A percentile compares a stretch with the other conserved stretches of the same genome.
Evolutionary conservation across 495 filamentous ascomycete genomes (phyloP).

Genomic region (Penicillium longicatenatum): DNA sequence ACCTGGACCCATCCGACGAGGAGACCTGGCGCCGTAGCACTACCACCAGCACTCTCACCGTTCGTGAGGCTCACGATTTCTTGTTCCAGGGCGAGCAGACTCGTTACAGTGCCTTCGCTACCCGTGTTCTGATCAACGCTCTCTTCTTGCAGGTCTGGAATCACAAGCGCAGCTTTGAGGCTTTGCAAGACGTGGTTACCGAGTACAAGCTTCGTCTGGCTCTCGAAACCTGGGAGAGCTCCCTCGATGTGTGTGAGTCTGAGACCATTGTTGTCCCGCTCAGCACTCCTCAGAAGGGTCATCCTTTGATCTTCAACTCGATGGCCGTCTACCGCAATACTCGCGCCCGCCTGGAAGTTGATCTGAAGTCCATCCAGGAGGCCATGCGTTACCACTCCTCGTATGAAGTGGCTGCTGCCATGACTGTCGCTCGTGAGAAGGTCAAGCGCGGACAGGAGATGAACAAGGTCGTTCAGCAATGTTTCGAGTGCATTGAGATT

Average conservation of each 20-base stretch:
- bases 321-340: slow-evolving; percentile 97
- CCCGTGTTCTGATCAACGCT: slow-evolving; percentile 98
- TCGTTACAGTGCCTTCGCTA: slow-evolving; percentile 95
- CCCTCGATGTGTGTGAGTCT: slow-evolving; percentile 89
- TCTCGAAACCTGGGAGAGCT: slow-evolving; percentile 97
- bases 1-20: slow-evolving; percentile 77
- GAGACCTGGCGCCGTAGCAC: slow-evolving; percentile 78
- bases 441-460: slow-evolving; percentile 95
- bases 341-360: slow-evolving; percentile 87
- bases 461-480: slow-evolving; percentile 97
- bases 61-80: slow-evolving; percentile 90
- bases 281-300: slow-evolving; percentile 95
- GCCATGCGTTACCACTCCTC: slow-evolving; percentile 95
- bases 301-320: slow-evolving; percentile 97
- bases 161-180: slow-evolving; percentile 95
- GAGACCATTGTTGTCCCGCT: slow-evolving; percentile 89
- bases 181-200: slow-evolving; percentile 92
- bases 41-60: slow-evolving; percentile 72
- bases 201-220: slow-evolving; percentile 97
- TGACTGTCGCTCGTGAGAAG: slow-evolving; percentile 89
- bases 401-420: slow-evolving; percentile 93
- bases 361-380: slow-evolving; percentile 93
- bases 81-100: slow-evolving; percentile 91
- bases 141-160: slow-evolving; percentile 99
- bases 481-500: slow-evolving; percentile 97